Percentiles rank a stretch among this genome's conserved stretches.
Evolutionary conservation across 371 early-diverging fungal species (phyloP).

Genomic region (Mortierella sp.): DNA sequence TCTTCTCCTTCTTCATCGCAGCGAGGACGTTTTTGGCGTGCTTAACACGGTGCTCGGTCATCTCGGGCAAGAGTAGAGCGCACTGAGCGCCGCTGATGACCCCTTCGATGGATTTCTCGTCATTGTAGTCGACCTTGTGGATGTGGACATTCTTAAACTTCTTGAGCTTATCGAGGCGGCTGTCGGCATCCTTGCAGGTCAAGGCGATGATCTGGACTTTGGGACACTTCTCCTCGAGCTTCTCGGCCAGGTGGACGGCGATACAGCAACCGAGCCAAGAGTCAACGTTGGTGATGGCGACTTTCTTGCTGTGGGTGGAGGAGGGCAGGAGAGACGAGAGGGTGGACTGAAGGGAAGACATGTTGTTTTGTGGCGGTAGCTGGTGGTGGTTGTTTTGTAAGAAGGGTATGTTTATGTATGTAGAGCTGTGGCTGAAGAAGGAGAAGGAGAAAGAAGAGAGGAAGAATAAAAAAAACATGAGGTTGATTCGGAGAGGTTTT

Average conservation of each 20-base stretch:
- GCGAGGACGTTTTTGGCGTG: constrained; percentile 21
- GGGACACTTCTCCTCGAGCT: constrained; percentile 25
- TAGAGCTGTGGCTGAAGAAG: not conserved
- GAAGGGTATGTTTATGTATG: not conserved
- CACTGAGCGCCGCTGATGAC: constrained; percentile 15
- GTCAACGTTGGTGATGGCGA: constrained; percentile 37
- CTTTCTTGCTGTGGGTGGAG: constrained; percentile 6
- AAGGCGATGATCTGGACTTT: constrained; percentile 1
- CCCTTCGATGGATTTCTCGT: constrained; percentile 19
- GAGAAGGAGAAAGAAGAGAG: not conserved
- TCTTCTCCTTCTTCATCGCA: constrained; percentile 26
- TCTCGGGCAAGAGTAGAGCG: constrained; percentile 35
- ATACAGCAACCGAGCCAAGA: constrained; percentile 35
- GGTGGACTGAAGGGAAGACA: not conserved
- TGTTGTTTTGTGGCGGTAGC: not conserved
- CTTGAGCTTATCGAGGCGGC: constrained; percentile 27
- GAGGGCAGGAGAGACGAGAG: not conserved
- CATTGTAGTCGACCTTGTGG: constrained; percentile 32
- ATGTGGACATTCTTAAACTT: constrained; percentile 41
- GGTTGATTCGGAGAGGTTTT: not conserved
- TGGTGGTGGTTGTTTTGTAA: not conserved
- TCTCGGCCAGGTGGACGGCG: constrained; percentile 30
- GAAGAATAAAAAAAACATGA: not conserved
- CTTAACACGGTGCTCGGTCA: constrained; percentile 32
- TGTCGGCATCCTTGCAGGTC: constrained; percentile 12